Evolutionary conservation across 352 stramenopile genomes (phyloP).

Genomic region (Thalassiosira livingstoniorum): DNA sequence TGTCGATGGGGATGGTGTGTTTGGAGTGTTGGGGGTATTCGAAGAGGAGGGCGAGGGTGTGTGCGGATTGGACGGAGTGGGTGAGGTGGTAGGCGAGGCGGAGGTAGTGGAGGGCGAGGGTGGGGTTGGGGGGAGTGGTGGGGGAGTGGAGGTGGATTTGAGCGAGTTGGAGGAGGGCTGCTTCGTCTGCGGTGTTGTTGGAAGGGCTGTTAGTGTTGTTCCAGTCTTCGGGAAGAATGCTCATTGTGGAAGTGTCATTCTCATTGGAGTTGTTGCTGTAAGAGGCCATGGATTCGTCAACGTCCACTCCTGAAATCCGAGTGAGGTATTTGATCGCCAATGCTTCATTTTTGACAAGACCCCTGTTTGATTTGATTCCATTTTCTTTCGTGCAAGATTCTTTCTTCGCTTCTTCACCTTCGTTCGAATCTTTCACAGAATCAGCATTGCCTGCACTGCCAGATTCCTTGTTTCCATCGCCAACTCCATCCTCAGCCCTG

Average conservation of each 20-base stretch:
- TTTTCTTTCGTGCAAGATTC: not conserved
- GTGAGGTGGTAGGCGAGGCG: constrained; percentile 68
- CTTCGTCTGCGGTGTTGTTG: constrained; percentile 25
- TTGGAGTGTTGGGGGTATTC: constrained; percentile 71
- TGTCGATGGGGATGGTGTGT: constrained; percentile 68
- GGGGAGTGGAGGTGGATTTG: constrained; percentile 67
- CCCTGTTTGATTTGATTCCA: constrained; percentile 27
- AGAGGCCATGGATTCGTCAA: constrained; percentile 39
- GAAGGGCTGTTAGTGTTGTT: not conserved
- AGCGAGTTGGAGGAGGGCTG: constrained; percentile 53
- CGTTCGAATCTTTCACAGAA: not conserved
- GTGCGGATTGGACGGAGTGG: constrained; percentile 65
- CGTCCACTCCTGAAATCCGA: constrained; percentile 51
- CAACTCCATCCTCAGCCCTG: not conserved
- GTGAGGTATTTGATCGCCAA: constrained; percentile 68
- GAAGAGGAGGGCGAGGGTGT: constrained; percentile 74
- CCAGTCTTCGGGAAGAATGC: not conserved
- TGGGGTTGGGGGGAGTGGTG: constrained; percentile 34
- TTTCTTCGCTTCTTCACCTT: not conserved
- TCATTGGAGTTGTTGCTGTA: not conserved
- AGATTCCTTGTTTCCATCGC: not conserved
- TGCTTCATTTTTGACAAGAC: constrained; percentile 63
- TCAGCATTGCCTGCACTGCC: not conserved
- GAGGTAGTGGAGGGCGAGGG: constrained; percentile 69
- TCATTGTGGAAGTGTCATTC: not conserved